Conservation (phyloP, 208 protist species). For the Porcisia hertigi region DNA sequence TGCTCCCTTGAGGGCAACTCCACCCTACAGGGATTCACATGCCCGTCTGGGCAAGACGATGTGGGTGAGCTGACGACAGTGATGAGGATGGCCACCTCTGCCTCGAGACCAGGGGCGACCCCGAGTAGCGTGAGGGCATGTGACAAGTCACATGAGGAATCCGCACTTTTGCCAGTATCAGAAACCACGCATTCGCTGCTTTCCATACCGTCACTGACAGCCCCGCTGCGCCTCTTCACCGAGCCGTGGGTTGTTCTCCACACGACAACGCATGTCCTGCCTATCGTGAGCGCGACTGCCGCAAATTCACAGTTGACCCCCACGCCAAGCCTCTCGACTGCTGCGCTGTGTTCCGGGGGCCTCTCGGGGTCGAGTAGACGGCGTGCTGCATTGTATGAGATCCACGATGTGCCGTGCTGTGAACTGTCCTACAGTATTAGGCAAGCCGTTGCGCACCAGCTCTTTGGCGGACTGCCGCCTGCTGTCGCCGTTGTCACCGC, state of each 20-base stretch:
- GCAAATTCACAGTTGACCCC: background rate
- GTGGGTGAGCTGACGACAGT: background rate
- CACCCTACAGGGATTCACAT: background rate
- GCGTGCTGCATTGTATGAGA: background rate
- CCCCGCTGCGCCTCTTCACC: slow-evolving; percentile 13
- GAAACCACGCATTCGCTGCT: background rate
- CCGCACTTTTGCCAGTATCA: background rate
- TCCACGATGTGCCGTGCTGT: background rate
- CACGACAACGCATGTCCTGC: slow-evolving; percentile 15
- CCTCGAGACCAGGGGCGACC: background rate
- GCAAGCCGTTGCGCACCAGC: slow-evolving; percentile 5
- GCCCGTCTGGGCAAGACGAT: slow-evolving; percentile 2
- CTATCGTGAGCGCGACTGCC: background rate
- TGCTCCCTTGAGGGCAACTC: background rate
- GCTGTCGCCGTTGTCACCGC: background rate
- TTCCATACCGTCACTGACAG: slow-evolving; percentile 5
- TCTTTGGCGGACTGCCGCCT: slow-evolving; percentile 11
- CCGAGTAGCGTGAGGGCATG: background rate
- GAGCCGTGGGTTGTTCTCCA: slow-evolving; percentile 21
- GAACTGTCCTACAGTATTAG: background rate
- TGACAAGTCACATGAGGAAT: background rate
- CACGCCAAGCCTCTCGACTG: background rate
- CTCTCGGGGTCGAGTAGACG: background rate
- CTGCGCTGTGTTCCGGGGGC: background rate
- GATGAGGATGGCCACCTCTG: background rate